A percentile compares a stretch with the other conserved stretches of the same genome.
Evolutionary conservation across 2,329 filamentous ascomycete genomes (phyloP).

Genomic region (Arachnomyces sp.): DNA sequence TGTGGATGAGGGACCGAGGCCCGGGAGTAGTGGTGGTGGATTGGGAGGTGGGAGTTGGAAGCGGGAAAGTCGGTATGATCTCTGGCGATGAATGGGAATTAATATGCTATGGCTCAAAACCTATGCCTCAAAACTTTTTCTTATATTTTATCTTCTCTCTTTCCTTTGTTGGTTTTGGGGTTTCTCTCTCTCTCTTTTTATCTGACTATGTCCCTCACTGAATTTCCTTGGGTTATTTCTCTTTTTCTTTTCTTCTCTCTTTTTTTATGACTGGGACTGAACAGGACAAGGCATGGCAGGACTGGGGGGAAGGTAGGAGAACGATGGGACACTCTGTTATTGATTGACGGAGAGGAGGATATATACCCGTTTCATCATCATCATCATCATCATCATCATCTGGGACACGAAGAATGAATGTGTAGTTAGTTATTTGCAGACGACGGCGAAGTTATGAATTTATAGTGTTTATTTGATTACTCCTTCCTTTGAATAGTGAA

Average conservation of each 20-base stretch:
- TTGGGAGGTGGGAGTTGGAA: conserved; percentile 11
- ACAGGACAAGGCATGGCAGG: conserved; percentile 24
- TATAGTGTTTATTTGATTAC: no score
- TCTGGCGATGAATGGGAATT: conserved; percentile 27
- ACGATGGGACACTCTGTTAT: no score
- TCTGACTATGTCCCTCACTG: conserved; percentile 11
- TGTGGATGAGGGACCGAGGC: conserved; percentile 37
- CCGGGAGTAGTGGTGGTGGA: conserved; percentile 27
- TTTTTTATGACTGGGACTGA: conserved; percentile 10
- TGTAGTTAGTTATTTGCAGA: no score
- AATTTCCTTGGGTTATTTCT: conserved; percentile 12
- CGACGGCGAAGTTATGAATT: no score
- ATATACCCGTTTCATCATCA: no score
- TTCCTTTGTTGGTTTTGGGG: conserved; percentile 15
- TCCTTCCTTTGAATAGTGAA: no score
- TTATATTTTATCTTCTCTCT: conserved; percentile 24
- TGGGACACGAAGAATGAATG: no score
- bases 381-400: no score
- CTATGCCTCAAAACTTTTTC: conserved; percentile 17
- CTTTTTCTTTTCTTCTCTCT: conserved; percentile 7
- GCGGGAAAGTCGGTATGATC: conserved; percentile 28
- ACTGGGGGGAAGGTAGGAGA: conserved; percentile 30
- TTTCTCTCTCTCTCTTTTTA: conserved; percentile 16
- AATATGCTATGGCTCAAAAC: not conserved
- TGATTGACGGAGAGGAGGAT: no score